Conservation (phyloP, 345 rosid genomes). For the Arabidopsis suecica region DNA sequence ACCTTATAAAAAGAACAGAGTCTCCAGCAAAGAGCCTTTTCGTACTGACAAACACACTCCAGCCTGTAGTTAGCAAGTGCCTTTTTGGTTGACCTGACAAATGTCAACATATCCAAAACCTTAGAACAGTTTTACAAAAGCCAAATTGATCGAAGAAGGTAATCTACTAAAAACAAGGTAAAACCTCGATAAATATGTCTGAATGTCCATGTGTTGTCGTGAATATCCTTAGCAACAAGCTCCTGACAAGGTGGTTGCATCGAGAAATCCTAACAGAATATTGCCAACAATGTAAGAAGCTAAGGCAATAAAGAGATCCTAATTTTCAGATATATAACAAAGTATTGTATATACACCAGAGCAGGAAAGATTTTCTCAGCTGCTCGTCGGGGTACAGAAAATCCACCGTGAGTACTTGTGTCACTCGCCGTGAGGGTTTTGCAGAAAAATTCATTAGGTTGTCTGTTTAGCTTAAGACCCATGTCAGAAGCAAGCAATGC, state of each 20-base stretch:
- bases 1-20: slow-evolving; percentile 94
- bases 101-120: slow-evolving; percentile 22
- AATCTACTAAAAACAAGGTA: slow-evolving; percentile 1
- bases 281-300: slow-evolving; percentile 31
- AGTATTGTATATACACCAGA: slow-evolving; percentile 60
- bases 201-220: slow-evolving; percentile 82
- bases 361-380: slow-evolving; percentile 95
- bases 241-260: slow-evolving; percentile 98
- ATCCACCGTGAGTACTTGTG: slow-evolving; percentile 98
- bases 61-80: slow-evolving; percentile 90
- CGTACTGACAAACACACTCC: slow-evolving; percentile 95
- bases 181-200: slow-evolving; percentile 96
- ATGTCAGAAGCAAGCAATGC: slow-evolving; percentile 88
- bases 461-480: slow-evolving; percentile 70
- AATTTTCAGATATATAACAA: slow-evolving; percentile 1
- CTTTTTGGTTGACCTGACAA: slow-evolving; percentile 88
- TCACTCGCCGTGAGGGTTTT: slow-evolving; percentile 97
- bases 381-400: slow-evolving; percentile 95
- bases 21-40: slow-evolving; percentile 95
- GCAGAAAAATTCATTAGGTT: slow-evolving; percentile 88
- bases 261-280: slow-evolving; percentile 73
- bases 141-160: background rate
- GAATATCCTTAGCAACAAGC: slow-evolving; percentile 90
- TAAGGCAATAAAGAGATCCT: slow-evolving; percentile 17
- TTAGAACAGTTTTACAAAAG: slow-evolving; percentile 8